Base-by-base conservation (phyloP, 2,329 filamentous ascomycete species). In the Phyllosticta capitalensis region DNA sequence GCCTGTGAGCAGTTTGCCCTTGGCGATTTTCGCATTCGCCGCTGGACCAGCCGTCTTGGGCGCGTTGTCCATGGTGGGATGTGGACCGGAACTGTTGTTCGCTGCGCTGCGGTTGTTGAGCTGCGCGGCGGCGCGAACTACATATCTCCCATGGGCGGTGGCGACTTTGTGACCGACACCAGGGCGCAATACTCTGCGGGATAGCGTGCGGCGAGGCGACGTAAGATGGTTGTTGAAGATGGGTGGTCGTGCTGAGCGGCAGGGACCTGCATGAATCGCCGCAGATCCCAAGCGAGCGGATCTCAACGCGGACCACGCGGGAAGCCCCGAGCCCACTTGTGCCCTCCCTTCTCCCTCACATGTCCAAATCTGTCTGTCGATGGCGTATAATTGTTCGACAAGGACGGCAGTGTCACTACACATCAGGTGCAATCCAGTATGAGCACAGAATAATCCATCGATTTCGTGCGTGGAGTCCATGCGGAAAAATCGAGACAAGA, bases 1-100 rank as follows among this genome's bases (percentile, higher is more conserved):
- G 55, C 67, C 70, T 2, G 70, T 70, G 21, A 73, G 67, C 22
- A 73, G 69, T 21, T 71, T 69, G 60, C 70, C 70, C 63, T 74
- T 74, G 58, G 74, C 71, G 61, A 74, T 67, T 52, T 57, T 61
- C 30, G 54, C 38, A 24, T 56, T 56, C 33, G 66, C 62, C 67
- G 64, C 64, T 48, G 54, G 54, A 20, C 54, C 58, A 64, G 66
- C 69, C 61, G 72, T 68, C 61, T 75, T 75, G n/a, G 74, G 67
- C 58, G 71, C 70, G 55, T 72, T 70, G 64, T 75, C 72, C 58
- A 60, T 60, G 58, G 54, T 24, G 50, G 58, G 26, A 22, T 38
- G 28, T 33, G 28, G 20, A 28, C 21, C 22, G 49, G 24, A 26
- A 26, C 24, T 7, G 24, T 26, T 30, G 14, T 12, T n/a, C 28